Percentiles rank a stretch among this genome's conserved stretches.
These are phyloP conservation scores for Solanum hybrid DNA, from an alignment of 305 asterid species.

Conservation along the genomic window DNA sequence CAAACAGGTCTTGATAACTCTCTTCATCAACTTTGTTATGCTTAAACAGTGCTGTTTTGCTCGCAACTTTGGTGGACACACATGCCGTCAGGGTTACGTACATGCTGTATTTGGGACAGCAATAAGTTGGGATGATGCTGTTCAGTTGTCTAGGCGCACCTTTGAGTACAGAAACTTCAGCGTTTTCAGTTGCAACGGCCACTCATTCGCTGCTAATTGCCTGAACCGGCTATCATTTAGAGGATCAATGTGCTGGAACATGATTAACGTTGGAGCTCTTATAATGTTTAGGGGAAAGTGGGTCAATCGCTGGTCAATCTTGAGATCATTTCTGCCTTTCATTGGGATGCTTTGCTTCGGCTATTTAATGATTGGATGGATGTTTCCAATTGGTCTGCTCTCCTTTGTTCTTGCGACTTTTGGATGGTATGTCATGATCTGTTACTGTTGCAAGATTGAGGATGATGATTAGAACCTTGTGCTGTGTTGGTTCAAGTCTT, in stretches of 20 bases:
- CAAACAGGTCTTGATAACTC: neutral
- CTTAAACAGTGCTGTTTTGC: constrained; percentile 4
- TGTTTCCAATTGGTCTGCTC: neutral
- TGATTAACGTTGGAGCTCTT: neutral
- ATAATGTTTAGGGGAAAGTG: neutral
- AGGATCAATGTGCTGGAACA: constrained; percentile 2
- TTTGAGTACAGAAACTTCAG: neutral
- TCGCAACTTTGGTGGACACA: neutral
- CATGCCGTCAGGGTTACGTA: neutral
- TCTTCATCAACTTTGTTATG: neutral
- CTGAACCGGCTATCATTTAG: constrained; percentile 1
- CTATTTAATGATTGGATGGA: neutral
- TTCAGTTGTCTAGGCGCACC: neutral
- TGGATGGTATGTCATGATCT: neutral
- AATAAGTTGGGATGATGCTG: constrained; percentile 3
- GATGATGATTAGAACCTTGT: neutral
- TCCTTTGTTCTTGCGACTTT: neutral
- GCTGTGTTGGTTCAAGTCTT: neutral
- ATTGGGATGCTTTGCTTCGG: constrained; percentile 1
- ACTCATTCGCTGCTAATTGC: neutral
- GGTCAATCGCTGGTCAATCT: neutral
- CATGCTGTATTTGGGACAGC: neutral
- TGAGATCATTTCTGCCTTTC: constrained; percentile 5
- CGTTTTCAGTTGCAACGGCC: neutral
- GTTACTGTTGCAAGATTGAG: neutral